Conservation (phyloP, 192 early-diverging fungal genomes). For the Glomus cerebriforme region DNA sequence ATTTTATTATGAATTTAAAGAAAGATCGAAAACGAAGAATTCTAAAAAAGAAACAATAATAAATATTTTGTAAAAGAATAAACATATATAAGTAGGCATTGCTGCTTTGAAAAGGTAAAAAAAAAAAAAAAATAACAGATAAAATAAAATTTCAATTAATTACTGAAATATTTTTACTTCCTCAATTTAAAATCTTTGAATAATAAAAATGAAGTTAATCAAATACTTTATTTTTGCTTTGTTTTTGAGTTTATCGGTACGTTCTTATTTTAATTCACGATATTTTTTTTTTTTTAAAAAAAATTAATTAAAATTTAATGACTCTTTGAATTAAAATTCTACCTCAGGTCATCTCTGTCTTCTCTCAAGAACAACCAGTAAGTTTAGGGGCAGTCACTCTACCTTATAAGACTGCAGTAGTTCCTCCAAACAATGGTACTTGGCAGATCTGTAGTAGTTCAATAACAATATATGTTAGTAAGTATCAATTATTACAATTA, state of each 20-base stretch:
- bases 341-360: not conserved
- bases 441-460: not conserved
- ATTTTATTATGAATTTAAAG: too few relatives aligned
- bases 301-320: too few relatives aligned
- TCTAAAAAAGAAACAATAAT: too few relatives aligned
- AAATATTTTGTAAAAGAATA: too few relatives aligned
- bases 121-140: too few relatives aligned
- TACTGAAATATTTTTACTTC: too few relatives aligned
- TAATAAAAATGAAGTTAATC: not conserved
- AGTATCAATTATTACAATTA: not conserved
- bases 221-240: not conserved
- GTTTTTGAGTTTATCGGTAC: not conserved
- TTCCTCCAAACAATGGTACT: not conserved
- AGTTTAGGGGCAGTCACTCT: not conserved
- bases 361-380: not conserved
- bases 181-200: too few relatives aligned
- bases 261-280: not conserved
- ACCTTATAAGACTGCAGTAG: not conserved
- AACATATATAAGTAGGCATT: too few relatives aligned
- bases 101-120: too few relatives aligned
- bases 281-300: not conserved
- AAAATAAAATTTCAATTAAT: too few relatives aligned
- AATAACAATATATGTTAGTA: not conserved
- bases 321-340: not conserved
- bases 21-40: too few relatives aligned